Conservation (phyloP, 1,284 basidiomycete genomes). For the Microbotryum saponariae region DNA sequence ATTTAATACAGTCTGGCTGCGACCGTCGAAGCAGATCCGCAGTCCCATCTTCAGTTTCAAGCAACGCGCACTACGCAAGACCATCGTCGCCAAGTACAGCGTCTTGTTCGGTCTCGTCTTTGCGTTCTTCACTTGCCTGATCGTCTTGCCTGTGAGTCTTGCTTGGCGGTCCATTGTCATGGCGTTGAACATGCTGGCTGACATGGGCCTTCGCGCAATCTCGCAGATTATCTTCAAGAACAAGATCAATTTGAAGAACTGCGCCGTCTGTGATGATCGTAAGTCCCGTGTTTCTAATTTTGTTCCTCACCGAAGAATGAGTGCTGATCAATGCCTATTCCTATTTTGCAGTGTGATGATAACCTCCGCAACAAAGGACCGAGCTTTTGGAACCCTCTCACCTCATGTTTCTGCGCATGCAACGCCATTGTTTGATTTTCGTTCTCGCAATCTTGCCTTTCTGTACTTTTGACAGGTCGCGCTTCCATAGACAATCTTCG, state of each 20-base stretch:
- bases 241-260: background rate
- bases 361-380: background rate
- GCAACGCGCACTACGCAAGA: conserved; percentile 11
- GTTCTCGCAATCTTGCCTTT: background rate
- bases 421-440: background rate
- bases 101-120: conserved; percentile 71
- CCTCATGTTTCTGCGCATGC: background rate
- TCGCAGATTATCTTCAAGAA: background rate
- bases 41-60: conserved; percentile 68
- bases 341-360: background rate
- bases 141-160: conserved; percentile 37
- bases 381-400: background rate
- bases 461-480: background rate
- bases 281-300: background rate
- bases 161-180: too few species aligned
- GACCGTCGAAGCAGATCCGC: conserved; percentile 81
- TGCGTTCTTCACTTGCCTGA: conserved; percentile 64
- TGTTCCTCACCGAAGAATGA: background rate
- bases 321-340: background rate
- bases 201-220: background rate
- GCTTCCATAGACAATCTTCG: too few species aligned
- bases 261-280: background rate
- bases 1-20: conserved; percentile 59
- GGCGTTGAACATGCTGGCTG: background rate
- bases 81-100: conserved; percentile 58